Conservation (phyloP, 352 stramenopile species). For the Globisporangium alternatum region DNA sequence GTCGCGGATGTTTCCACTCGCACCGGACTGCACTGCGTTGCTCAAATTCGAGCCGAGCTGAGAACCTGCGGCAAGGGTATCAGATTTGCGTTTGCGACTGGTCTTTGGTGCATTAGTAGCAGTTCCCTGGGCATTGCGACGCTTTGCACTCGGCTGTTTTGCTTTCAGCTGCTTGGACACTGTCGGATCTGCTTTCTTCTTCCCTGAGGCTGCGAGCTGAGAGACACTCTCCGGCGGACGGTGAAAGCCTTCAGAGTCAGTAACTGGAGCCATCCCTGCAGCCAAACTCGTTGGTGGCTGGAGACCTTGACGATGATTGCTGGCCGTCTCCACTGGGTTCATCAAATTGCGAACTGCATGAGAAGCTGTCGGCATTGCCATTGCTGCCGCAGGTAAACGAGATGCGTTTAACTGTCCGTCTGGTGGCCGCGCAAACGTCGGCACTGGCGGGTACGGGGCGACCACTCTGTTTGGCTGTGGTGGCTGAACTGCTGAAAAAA, state of each 20-base stretch:
- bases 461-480: not conserved
- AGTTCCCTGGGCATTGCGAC: not conserved
- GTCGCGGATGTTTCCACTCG: not conserved
- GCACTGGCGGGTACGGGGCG: not conserved
- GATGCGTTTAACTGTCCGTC: not conserved
- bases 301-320: not conserved
- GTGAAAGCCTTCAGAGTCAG: not conserved
- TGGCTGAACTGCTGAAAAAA: not conserved
- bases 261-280: not conserved
- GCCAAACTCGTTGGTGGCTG: not conserved
- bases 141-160: not conserved
- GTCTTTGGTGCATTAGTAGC: not conserved
- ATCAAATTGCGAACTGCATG: not conserved
- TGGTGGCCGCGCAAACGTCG: not conserved
- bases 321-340: not conserved
- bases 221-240: not conserved
- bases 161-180: not conserved
- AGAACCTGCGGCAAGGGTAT: not conserved
- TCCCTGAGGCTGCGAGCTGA: not conserved
- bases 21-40: not conserved
- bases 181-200: not conserved
- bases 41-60: not conserved
- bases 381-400: not conserved
- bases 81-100: not conserved
- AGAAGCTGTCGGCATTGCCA: not conserved